Percentiles rank a stretch among this genome's conserved stretches.
These are phyloP conservation scores for Nicotiana obtusifolia DNA, from an alignment of 257 asterid species.

Conservation along the genomic window DNA sequence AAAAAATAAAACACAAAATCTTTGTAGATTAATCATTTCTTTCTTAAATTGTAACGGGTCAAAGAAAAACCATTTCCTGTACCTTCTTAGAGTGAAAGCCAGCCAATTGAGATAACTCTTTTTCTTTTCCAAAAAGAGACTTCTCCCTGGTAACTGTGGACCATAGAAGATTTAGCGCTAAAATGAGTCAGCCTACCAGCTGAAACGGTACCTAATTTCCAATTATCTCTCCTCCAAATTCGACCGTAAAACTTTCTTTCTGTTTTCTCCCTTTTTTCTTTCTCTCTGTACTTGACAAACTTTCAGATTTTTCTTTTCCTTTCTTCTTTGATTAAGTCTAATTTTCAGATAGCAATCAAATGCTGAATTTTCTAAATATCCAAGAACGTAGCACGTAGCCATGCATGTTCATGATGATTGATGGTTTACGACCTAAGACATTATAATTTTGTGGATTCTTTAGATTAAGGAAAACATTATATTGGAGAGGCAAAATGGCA, in stretches of 20 bases:
- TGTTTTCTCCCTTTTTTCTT: neutral
- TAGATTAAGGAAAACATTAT: neutral
- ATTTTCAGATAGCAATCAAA: neutral
- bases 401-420: neutral
- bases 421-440: neutral
- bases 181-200: neutral
- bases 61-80: too few relatives aligned
- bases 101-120: too few relatives aligned
- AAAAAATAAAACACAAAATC: too few relatives aligned
- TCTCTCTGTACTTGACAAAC: neutral
- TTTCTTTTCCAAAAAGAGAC: neutral
- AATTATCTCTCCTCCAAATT: neutral
- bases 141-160: neutral
- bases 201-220: neutral
- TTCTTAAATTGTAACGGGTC: too few relatives aligned
- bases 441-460: neutral
- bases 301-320: neutral
- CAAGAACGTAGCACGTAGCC: neutral
- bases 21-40: too few relatives aligned
- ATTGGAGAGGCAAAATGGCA: constrained; percentile 27
- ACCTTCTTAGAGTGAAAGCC: too few relatives aligned
- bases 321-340: neutral
- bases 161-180: constrained; percentile 4
- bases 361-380: neutral
- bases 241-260: neutral